A percentile compares a stretch with the other conserved stretches of the same genome.
These are phyloP conservation scores for Globisporangium splendens DNA, from an alignment of 352 stramenopile species.

Conservation along the genomic window DNA sequence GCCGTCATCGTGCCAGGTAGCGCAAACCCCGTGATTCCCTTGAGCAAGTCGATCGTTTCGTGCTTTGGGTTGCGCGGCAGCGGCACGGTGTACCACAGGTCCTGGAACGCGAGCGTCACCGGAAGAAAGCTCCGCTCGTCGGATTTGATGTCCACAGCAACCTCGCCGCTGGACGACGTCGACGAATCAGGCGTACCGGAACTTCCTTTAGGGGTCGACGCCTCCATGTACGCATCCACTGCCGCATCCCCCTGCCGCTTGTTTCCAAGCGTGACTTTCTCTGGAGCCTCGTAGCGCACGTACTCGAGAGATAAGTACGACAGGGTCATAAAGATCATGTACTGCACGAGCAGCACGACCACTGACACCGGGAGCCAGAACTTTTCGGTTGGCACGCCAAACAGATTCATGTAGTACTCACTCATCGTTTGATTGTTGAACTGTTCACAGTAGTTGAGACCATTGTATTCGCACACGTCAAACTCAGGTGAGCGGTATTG, in stretches of 20 bases:
- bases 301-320: constrained; percentile 53
- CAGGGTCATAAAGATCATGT: constrained; percentile 55
- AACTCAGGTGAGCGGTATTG: constrained; percentile 40
- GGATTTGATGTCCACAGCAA: constrained; percentile 17
- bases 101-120: constrained; percentile 50
- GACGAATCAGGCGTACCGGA: neutral
- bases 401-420: constrained; percentile 47
- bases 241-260: neutral
- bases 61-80: constrained; percentile 21
- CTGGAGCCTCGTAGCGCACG: constrained; percentile 52
- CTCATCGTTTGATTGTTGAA: constrained; percentile 38
- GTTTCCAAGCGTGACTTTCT: constrained; percentile 31
- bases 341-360: constrained; percentile 39
- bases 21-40: constrained; percentile 52
- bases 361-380: constrained; percentile 35
- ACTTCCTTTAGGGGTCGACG: constrained; percentile 16
- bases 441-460: constrained; percentile 36
- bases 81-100: constrained; percentile 58
- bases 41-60: constrained; percentile 42
- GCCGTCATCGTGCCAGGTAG: constrained; percentile 58
- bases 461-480: constrained; percentile 35
- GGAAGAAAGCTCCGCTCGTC: constrained; percentile 24
- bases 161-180: constrained; percentile 19
- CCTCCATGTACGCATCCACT: constrained; percentile 5
- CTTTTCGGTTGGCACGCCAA: constrained; percentile 37